Base-by-base conservation (phyloP, 106 monocot genomes). In the Dendrobium huoshanense region DNA sequence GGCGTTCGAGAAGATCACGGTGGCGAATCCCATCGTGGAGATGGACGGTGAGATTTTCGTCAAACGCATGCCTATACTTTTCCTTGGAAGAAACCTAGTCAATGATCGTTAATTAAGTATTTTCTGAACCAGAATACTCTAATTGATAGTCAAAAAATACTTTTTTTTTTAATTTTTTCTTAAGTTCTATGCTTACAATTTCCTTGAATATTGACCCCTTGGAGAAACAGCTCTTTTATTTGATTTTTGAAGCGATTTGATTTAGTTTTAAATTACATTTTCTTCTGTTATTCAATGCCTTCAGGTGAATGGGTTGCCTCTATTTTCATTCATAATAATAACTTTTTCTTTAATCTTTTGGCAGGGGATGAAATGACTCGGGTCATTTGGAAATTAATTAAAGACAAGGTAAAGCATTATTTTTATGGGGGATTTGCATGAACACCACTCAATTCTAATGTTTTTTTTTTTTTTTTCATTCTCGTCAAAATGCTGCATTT, bases 291-390 rank as follows among this genome's bases (percentile, higher is more conserved):
- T 10, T 61, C 61, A 20, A n/a, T n/a, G 61, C 61, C 2, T n/a
- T 61, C 61, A 16, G 55, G 27, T 72, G 41, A 72, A 72, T 72
- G 43, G 42, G 43, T 20, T 33, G 74, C 2, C 18, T 19, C 7
- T 74, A 7, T 19, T 43, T 74, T 74, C 20, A 43, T 0, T 43
- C 20, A 15, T 44, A 74, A 74, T 18, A 41, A 1, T 47, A 25
- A 49, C 10, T 11, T 25, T 74, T 48, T 49, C 55, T 78, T 77
- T 10, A 29, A 37, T 25, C 33, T 55, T 58, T 61, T 78, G 56
- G 10, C 83, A 93, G 92, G 92, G 48, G 92, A 93, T 85, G 92
- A 93, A 81, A 93, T 93, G 92, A 93, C 92, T 78, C 82, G 92
- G 37, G 80, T 93, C 40, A 85, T 93, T 80, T 93, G 92, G 92